Conservation (phyloP, 805 yeast genomes). For the Blastobotrys chiropterorum region DNA sequence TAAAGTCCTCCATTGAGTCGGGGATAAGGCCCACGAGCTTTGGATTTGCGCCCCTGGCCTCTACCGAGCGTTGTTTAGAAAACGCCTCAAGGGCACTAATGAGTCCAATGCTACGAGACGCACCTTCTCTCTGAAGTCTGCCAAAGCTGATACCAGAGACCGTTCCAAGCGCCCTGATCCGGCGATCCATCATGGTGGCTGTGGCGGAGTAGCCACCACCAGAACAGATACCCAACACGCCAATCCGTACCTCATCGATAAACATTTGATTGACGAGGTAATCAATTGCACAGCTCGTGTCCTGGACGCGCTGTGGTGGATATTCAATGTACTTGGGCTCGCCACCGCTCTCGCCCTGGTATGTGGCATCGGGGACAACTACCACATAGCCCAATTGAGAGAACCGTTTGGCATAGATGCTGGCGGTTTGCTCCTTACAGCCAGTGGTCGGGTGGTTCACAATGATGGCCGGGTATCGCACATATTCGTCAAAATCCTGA, state of each 20-base stretch:
- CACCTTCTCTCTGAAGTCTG: slow-evolving; percentile 1
- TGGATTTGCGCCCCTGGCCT: not conserved
- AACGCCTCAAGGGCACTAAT: not conserved
- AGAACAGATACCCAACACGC: slow-evolving; percentile 15
- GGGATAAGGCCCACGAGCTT: not conserved
- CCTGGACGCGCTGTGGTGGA: slow-evolving; percentile 13
- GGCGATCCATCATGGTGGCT: slow-evolving; percentile 12
- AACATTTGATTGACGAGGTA: slow-evolving; percentile 5
- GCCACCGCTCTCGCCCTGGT: slow-evolving; percentile 16
- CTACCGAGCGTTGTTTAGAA: not conserved
- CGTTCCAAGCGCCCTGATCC: slow-evolving; percentile 11
- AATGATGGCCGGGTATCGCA: slow-evolving; percentile 13
- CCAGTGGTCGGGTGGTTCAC: slow-evolving; percentile 12
- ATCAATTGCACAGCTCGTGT: slow-evolving; percentile 10
- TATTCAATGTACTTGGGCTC: slow-evolving; percentile 13
- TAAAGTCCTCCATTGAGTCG: not conserved
- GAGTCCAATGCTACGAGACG: too few species aligned
- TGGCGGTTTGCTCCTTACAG: slow-evolving; percentile 16
- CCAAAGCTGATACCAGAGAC: slow-evolving; percentile 13
- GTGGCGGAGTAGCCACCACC: slow-evolving; percentile 14
- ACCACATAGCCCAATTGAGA: slow-evolving; percentile 9
- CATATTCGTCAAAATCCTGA: slow-evolving; percentile 4
- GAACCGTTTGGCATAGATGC: slow-evolving; percentile 10
- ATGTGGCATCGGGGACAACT: slow-evolving; percentile 14
- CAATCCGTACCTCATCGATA: slow-evolving; percentile 7